Conservation (phyloP, 257 asterid species). For the Fraxinus americana region DNA sequence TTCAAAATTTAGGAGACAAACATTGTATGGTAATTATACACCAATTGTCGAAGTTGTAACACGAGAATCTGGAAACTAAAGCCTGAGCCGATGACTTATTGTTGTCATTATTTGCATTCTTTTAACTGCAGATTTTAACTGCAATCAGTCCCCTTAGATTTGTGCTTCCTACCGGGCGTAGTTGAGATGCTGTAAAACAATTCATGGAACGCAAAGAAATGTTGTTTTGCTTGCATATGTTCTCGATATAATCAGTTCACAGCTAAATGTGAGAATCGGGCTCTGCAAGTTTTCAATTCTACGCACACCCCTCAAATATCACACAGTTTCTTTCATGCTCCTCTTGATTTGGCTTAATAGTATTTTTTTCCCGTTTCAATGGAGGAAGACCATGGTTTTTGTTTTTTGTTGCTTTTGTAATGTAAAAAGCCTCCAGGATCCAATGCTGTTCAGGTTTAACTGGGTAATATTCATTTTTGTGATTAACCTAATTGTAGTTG, state of each 20-base stretch:
- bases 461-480: background rate
- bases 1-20: no score
- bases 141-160: conserved; percentile 31
- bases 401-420: background rate
- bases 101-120: background rate
- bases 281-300: background rate
- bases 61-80: background rate
- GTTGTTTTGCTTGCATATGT: no score
- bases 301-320: no score
- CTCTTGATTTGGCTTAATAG: background rate
- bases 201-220: background rate
- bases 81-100: background rate
- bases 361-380: background rate
- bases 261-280: background rate
- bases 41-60: no score
- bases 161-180: background rate
- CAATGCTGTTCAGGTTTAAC: background rate
- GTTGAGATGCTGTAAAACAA: background rate
- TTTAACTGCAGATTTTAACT: conserved; percentile 43
- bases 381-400: background rate
- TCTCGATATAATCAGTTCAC: no score
- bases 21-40: no score
- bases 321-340: background rate
- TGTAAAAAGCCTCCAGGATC: background rate
- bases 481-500: background rate